Evolutionary conservation across 2,329 filamentous ascomycete genomes (phyloP), one percentile per base, ranked within the genome.

Genomic region (Albophoma yamanashiensis): DNA sequence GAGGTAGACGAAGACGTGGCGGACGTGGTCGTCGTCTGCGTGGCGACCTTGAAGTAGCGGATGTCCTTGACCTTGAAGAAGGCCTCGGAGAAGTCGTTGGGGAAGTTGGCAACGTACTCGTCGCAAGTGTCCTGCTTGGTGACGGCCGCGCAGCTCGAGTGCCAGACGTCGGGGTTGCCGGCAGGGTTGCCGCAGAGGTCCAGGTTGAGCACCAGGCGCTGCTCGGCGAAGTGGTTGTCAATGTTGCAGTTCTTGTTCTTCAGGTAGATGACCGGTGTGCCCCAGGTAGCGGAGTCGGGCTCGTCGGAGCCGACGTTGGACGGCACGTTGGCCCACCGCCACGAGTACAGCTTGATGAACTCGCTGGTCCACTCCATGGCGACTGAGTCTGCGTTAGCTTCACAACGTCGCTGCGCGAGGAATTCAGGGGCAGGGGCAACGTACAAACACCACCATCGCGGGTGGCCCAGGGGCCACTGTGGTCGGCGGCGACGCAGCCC

Each of bases 151-250:
- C 74, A 75, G 17, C 60, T 50, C 43, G 66, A 57, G 55, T 62
- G 62, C 69, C 71, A 75, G 47, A 68, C 61, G 17, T 62, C 59
- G 4, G 61, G 45, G 47, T 67, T 65, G 57, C 71, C 85, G 1
- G 87, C 87, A 76, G 86, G 89, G 66, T 86, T 82, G 22, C 89
- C 89, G 70, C 89, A 93, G 70, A 92, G 88, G 38, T 86, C 71
- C 53, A 89, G 89, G 76, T 91, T 85, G 66, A 92, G 82, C 59
- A 91, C 84, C 62, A 96, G 82, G 66, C 86, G 82, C 77, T 92
- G 82, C 67, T 86, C 76, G 62, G 75, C 76, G 72, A 94, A 89
- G 67, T 82, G 79, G 2, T 70, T 71, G 63, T 83, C 75, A 64
- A 91, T 84, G 64, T 91, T 76, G 73, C 91, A 95, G 45, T 67